Percentiles rank a stretch among this genome's conserved stretches.
These are phyloP conservation scores for Viridothelium virens DNA, from an alignment of 495 filamentous ascomycete genomes.

Conservation along the genomic window DNA sequence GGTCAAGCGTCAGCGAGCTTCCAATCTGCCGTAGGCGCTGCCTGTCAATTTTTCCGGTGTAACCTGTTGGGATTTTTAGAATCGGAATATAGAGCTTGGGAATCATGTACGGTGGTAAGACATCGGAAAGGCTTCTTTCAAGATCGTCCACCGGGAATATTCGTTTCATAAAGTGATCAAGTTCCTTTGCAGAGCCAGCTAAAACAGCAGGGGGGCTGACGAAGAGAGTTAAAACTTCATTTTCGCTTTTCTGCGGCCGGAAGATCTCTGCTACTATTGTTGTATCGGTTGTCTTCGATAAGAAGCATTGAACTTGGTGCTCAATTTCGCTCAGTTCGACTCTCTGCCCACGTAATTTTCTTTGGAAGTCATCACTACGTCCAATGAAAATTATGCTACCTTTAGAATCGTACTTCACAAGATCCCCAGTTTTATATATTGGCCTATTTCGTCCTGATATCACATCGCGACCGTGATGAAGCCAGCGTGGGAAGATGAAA, in stretches of 20 bases:
- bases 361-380: constrained; percentile 18
- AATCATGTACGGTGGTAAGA: background rate
- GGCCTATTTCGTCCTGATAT: background rate
- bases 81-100: background rate
- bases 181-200: too few relatives aligned
- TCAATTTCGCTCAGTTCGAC: constrained; percentile 26
- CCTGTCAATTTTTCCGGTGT: background rate
- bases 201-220: too few relatives aligned
- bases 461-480: too few relatives aligned
- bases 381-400: constrained; percentile 18
- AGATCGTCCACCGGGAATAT: too few relatives aligned
- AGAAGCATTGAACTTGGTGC: constrained; percentile 19
- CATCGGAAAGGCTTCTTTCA: background rate
- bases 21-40: background rate
- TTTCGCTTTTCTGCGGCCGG: background rate
- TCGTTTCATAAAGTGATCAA: too few relatives aligned
- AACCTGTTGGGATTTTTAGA: background rate
- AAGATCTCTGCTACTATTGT: background rate
- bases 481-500: too few relatives aligned
- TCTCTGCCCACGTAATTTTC: constrained; percentile 26
- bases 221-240: too few relatives aligned
- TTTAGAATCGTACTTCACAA: constrained; percentile 6
- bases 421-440: constrained; percentile 23
- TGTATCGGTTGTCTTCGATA: background rate
- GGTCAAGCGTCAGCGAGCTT: background rate